phyloP scores from a whole-genome alignment of 2,329 filamentous ascomycete species.

The Aspergillus bombycis region DNA sequence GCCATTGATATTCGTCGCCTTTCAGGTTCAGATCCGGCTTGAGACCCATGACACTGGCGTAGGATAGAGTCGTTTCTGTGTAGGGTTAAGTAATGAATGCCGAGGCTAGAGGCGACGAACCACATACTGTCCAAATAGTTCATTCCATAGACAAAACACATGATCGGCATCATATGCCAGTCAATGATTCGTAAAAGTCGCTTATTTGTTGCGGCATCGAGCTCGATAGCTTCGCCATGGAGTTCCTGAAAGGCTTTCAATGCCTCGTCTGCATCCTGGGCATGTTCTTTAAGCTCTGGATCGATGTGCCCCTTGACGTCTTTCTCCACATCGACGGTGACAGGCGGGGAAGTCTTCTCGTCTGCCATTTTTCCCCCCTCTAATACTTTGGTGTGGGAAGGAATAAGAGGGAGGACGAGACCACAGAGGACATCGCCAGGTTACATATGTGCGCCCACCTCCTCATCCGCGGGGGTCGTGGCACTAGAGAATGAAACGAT shows the following conservation, averaged over 20 bases:
- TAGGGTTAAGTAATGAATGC: not conserved
- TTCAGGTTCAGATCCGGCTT: constrained; percentile 49
- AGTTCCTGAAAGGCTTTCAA: constrained; percentile 58
- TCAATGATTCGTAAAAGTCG: constrained; percentile 65
- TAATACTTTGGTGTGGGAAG: not conserved
- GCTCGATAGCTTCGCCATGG: constrained; percentile 54
- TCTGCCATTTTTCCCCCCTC: constrained; percentile 18
- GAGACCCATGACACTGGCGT: constrained; percentile 59
- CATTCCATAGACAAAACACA: constrained; percentile 62
- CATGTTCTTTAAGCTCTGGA: constrained; percentile 52
- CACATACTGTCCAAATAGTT: constrained; percentile 57
- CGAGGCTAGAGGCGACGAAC: not conserved
- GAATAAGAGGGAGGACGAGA: not conserved
- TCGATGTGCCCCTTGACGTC: constrained; percentile 24
- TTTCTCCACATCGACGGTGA: constrained; percentile 26
- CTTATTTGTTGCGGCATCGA: constrained; percentile 61
- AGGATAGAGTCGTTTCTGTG: constrained; percentile 53
- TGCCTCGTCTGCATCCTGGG: constrained; percentile 63
- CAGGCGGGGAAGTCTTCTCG: constrained; percentile 43
- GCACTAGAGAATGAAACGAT: not conserved
- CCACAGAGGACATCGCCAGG: not conserved
- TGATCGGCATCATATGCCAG: constrained; percentile 62
- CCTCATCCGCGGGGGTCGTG: not conserved
- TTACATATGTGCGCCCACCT: constrained; percentile 4
- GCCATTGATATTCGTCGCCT: constrained; percentile 55